A percentile compares a stretch with the other conserved stretches of the same genome.
These are phyloP conservation scores for Trichoderma gamsii DNA, from an alignment of 495 filamentous ascomycete species.

Conservation along the genomic window DNA sequence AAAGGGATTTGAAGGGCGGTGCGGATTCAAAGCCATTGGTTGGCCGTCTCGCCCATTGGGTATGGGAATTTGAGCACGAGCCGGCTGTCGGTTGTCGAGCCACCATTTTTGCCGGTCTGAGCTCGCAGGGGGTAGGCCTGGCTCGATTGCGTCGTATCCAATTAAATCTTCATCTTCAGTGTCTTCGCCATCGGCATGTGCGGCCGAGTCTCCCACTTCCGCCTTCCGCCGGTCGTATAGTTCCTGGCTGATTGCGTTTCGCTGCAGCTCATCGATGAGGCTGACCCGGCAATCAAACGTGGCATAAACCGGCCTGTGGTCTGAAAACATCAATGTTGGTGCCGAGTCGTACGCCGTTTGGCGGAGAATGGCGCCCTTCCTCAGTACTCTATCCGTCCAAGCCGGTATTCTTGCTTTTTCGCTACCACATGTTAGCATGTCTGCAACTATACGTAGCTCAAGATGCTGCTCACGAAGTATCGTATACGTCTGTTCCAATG, in stretches of 20 bases:
- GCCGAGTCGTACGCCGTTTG: slow-evolving; percentile 77
- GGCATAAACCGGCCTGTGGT: slow-evolving; percentile 89
- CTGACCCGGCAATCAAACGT: slow-evolving; percentile 77
- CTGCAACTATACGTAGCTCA: not conserved
- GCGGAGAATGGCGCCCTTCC: slow-evolving; percentile 74
- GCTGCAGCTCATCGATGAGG: slow-evolving; percentile 66
- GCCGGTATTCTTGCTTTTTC: slow-evolving; percentile 93
- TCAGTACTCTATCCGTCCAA: slow-evolving; percentile 91
- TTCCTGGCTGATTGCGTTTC: slow-evolving; percentile 60
- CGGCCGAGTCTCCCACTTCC: slow-evolving; percentile 45
- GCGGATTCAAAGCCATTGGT: slow-evolving; percentile 58
- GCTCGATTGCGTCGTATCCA: slow-evolving; percentile 67
- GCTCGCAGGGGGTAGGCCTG: slow-evolving; percentile 80
- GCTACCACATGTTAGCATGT: slow-evolving; percentile 34
- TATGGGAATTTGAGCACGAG: slow-evolving; percentile 62
- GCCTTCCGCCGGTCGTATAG: slow-evolving; percentile 64
- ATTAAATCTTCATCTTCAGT: slow-evolving; percentile 69
- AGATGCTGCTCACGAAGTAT: slow-evolving; percentile 68
- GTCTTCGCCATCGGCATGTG: slow-evolving; percentile 43
- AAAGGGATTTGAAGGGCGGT: slow-evolving; percentile 79
- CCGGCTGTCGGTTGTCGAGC: slow-evolving; percentile 78
- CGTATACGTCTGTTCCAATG: slow-evolving; percentile 77
- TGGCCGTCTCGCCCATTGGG: slow-evolving; percentile 43
- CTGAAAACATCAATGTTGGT: slow-evolving; percentile 70
- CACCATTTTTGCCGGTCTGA: slow-evolving; percentile 91